Percentiles rank a stretch among this genome's conserved stretches.
Evolutionary conservation across 2,329 filamentous ascomycete genomes (phyloP).

Genomic region (Fusarium liriodendri): DNA sequence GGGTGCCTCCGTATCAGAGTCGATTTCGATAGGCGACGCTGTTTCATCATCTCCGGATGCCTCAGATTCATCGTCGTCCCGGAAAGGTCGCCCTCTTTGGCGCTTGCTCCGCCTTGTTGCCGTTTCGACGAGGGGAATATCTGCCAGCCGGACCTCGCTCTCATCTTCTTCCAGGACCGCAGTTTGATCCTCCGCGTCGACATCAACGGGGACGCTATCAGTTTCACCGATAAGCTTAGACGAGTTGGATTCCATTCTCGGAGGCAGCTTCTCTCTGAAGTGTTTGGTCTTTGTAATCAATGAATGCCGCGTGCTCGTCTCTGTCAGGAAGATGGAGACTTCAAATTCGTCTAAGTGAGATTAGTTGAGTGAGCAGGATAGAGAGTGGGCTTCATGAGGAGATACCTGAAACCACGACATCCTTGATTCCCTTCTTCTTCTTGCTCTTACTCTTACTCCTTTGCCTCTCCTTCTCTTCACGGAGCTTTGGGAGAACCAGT

Average conservation of each 20-base stretch:
- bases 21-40: constrained; percentile 51
- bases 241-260: constrained; percentile 70
- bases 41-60: constrained; percentile 50
- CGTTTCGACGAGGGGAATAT: constrained; percentile 48
- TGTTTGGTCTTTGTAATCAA: constrained; percentile 87
- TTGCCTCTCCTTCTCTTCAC: constrained; percentile 78
- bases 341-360: constrained; percentile 84
- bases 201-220: constrained; percentile 64
- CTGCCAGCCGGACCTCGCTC: constrained; percentile 46
- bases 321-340: constrained; percentile 91
- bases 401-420: constrained; percentile 83
- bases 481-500: constrained; percentile 88
- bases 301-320: constrained; percentile 85
- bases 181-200: constrained; percentile 56
- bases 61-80: constrained; percentile 48
- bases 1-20: constrained; percentile 54
- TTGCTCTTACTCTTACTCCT: constrained; percentile 72
- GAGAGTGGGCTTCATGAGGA: not conserved
- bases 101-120: constrained; percentile 44
- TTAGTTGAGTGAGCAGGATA: constrained; percentile 24
- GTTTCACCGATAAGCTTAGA: constrained; percentile 69
- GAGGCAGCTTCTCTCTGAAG: constrained; percentile 69
- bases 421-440: constrained; percentile 86
- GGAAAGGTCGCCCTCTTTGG: constrained; percentile 37
- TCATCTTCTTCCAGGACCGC: constrained; percentile 60